Conservation (phyloP, 306 rosid genomes). For the Malus orientalis region DNA sequence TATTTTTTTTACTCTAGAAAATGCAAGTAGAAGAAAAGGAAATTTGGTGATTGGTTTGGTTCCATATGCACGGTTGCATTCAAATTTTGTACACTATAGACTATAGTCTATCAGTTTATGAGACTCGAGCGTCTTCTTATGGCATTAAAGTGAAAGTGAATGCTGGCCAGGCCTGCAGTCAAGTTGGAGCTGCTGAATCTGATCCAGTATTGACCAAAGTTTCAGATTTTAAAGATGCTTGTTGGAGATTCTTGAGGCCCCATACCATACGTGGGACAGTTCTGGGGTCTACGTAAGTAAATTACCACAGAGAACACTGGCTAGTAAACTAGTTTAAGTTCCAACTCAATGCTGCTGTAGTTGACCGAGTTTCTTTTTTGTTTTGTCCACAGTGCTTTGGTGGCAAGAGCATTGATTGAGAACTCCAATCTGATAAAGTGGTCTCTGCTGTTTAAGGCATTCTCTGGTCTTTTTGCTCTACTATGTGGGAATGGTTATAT, state of each 20-base stretch:
- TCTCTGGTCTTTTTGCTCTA: conserved; percentile 81
- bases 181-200: conserved; percentile 74
- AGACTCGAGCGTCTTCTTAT: conserved; percentile 2
- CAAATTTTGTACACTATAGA: not conserved
- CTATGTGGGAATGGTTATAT: conserved; percentile 93
- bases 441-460: conserved; percentile 81
- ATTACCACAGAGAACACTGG: not conserved
- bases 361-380: conserved; percentile 17
- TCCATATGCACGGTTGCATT: not conserved
- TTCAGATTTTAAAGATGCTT: conserved; percentile 75
- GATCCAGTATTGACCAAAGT: conserved; percentile 50
- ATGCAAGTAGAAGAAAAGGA: not conserved
- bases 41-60: not conserved
- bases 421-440: conserved; percentile 85
- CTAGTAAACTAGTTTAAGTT: not conserved
- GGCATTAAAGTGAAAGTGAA: conserved; percentile 24
- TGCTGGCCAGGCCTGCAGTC: conserved; percentile 69
- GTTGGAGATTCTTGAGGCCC: conserved; percentile 96
- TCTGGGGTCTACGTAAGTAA: conserved; percentile 77
- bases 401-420: conserved; percentile 85
- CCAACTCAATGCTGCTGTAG: not conserved
- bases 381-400: conserved; percentile 67
- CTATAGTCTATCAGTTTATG: not conserved
- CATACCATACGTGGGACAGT: conserved; percentile 92
- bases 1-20: not conserved